These are phyloP conservation scores for Blastobotrys elegans DNA, from an alignment of 1,139 yeast genomes.

Conservation along the genomic window DNA sequence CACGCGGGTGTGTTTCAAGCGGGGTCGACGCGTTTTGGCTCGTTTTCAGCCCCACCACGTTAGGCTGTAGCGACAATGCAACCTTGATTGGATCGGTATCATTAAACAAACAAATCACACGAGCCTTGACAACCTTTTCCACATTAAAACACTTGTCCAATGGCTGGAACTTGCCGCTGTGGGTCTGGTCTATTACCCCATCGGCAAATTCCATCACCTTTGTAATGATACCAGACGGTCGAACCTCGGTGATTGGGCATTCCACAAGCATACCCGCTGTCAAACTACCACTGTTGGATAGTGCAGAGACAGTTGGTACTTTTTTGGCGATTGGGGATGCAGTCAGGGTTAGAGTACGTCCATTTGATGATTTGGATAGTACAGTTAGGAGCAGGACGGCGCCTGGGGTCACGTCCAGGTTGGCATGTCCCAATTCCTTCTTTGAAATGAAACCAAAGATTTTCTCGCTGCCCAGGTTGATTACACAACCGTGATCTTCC, in stretches of 20 bases:
- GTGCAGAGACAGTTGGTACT: conserved; percentile 44
- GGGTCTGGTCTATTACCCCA: conserved; percentile 67
- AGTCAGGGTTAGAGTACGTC: conserved; percentile 60
- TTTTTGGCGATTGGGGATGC: conserved; percentile 41
- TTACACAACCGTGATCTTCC: conserved; percentile 87
- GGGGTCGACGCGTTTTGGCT: conserved; percentile 34
- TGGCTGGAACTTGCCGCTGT: conserved; percentile 49
- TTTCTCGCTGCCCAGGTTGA: conserved; percentile 58
- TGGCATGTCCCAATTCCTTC: conserved; percentile 46
- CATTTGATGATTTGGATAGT: conserved; percentile 35
- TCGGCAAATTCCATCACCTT: conserved; percentile 71
- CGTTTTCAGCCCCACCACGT: conserved; percentile 37
- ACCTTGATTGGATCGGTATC: conserved; percentile 51
- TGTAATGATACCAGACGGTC: conserved; percentile 52
- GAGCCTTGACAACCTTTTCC: conserved; percentile 63
- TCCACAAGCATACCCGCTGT: conserved; percentile 82
- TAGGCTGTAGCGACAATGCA: conserved; percentile 60
- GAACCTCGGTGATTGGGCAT: conserved; percentile 59
- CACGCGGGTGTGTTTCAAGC: conserved; percentile 70
- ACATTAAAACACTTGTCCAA: conserved; percentile 53
- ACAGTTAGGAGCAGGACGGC: conserved; percentile 37
- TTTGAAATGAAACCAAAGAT: conserved; percentile 72
- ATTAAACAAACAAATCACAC: conserved; percentile 59
- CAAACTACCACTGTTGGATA: conserved; percentile 69
- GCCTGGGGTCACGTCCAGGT: conserved; percentile 35